Base-by-base conservation (phyloP, 2,329 filamentous ascomycete species). In the Aspergillus spinulosporus region DNA sequence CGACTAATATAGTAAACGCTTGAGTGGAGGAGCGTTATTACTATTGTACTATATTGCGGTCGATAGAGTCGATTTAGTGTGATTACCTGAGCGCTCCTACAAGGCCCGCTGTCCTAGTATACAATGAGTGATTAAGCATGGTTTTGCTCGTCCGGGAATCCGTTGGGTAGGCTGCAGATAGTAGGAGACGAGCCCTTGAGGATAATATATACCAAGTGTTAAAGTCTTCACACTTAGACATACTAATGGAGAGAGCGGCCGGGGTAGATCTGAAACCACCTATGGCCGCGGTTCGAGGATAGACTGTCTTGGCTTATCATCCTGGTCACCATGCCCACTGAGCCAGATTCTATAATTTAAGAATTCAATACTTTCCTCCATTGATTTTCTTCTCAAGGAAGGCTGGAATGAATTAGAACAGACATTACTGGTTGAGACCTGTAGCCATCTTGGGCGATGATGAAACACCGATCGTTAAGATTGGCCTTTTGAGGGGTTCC, bases 401-500 rank as follows among this genome's bases (percentile, higher is more conserved):
- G n/a, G 39, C 12, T n/a, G 26, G 43, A 45, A 52, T 29, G n/a
- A 40, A 40, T 36, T 32, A 11, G 44, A 28, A 31, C 32, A 21
- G 31, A 32, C 26, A 50, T 12, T 37, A 44, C 42, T 29, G 49
- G 49, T 39, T 36, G 46, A 28, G 29, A 49, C 36, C 44, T 54
- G 26, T 32, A 31, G 31, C 49, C 56, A 55, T 56, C 56, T 54
- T 50, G 48, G 56, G 46, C 39, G 32, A 40, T 8, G 29, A 48
- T 55, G 57, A 56, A 58, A 56, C 56, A 52, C 58, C 49, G 58
- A 60, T 58, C 52, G 55, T 39, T 52, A 34, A 44, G 14, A 48
- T 26, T 12, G 6, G 53, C 50, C 58, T 49, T 52, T 29, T 39
- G 48, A 47, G 44, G 44, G 44, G 34, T 37, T 14, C 7, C n/a